A percentile compares a stretch with the other conserved stretches of the same genome.
These are phyloP conservation scores for Komagataella pseudopastoris DNA, from an alignment of 805 yeast species.

Conservation along the genomic window DNA sequence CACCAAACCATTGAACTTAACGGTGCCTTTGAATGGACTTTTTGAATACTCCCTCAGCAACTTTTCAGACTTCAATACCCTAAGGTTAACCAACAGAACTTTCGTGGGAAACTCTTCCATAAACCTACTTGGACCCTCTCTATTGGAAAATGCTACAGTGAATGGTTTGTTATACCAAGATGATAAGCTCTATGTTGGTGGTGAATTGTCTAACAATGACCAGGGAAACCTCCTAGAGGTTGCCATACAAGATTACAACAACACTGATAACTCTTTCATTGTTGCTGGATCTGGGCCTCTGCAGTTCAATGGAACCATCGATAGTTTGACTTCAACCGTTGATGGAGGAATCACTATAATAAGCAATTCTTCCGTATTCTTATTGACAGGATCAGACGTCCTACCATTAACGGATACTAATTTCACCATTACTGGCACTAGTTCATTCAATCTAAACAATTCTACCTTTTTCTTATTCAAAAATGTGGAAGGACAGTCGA, in stretches of 20 bases:
- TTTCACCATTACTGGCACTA: neutral
- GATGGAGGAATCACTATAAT: neutral
- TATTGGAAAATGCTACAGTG: conserved; percentile 24
- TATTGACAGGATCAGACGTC: neutral
- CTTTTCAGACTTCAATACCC: conserved; percentile 22
- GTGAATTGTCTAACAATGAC: conserved; percentile 25
- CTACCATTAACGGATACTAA: neutral
- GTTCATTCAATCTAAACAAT: neutral
- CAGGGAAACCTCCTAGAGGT: conserved; percentile 25
- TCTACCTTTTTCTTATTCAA: neutral
- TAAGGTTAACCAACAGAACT: conserved; percentile 7
- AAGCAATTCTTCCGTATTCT: neutral
- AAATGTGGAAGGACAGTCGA: neutral
- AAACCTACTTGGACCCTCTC: conserved; percentile 21
- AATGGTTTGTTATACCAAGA: conserved; percentile 18
- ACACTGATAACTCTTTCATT: conserved; percentile 4
- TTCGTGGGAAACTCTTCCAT: conserved; percentile 36
- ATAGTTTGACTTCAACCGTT: neutral
- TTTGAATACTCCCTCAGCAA: conserved; percentile 72
- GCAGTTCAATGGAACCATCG: neutral
- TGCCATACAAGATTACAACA: conserved; percentile 11
- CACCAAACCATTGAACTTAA: conserved; percentile 5
- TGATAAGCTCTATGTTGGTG: conserved; percentile 29
- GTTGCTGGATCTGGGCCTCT: neutral
- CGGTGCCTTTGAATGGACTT: conserved; percentile 49